phyloP scores from a whole-genome alignment of 2,329 filamentous ascomycete genomes.

The Plectosphaerella sp. region DNA sequence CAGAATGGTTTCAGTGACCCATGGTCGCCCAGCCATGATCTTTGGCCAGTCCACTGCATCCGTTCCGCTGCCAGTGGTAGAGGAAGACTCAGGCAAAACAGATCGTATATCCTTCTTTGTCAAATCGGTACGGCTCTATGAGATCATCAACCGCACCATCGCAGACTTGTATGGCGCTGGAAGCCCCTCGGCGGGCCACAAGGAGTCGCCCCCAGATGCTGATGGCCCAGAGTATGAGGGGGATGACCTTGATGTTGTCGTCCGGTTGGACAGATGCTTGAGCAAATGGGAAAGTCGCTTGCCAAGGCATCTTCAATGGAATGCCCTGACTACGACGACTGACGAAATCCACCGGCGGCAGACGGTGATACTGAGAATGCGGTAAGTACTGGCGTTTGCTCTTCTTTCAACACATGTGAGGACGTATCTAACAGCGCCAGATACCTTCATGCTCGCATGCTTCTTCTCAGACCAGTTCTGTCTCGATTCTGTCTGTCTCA shows the following conservation, averaged over 20 bases:
- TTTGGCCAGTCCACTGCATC: slow-evolving; percentile 17
- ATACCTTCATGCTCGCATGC: slow-evolving; percentile 27
- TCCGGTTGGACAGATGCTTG: slow-evolving; percentile 24
- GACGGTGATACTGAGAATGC: slow-evolving; percentile 25
- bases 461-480: slow-evolving; percentile 26
- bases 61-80: slow-evolving; percentile 20
- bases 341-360: slow-evolving; percentile 23
- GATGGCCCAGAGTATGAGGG: slow-evolving; percentile 11
- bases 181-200: background rate
- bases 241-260: slow-evolving; percentile 22
- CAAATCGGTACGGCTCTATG: slow-evolving; percentile 29
- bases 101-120: slow-evolving; percentile 24
- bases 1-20: slow-evolving; percentile 29
- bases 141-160: slow-evolving; percentile 27
- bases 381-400: slow-evolving; percentile 15
- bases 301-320: slow-evolving; percentile 18
- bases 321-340: slow-evolving; percentile 6
- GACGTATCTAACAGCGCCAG: slow-evolving; percentile 8
- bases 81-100: background rate
- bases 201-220: slow-evolving; percentile 7
- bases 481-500: slow-evolving; percentile 23
- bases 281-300: slow-evolving; percentile 25
- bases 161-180: slow-evolving; percentile 19
- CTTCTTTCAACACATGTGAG: too few relatives aligned
- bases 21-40: slow-evolving; percentile 30